Evolutionary conservation across 2,329 filamentous ascomycete species (phyloP).

Genomic region (Penicillium sp.): DNA sequence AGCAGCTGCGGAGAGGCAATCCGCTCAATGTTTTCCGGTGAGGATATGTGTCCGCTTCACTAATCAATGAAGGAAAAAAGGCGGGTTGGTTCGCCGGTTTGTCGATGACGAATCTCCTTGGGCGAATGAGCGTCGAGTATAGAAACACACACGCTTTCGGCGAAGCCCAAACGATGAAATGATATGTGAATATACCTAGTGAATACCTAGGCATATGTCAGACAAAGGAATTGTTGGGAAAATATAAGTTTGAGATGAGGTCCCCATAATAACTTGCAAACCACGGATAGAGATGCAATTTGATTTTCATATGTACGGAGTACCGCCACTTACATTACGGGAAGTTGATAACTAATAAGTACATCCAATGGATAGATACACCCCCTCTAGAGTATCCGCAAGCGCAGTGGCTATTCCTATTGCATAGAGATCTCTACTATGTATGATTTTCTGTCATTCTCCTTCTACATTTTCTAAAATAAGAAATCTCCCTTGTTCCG

Average conservation of each 20-base stretch:
- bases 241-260: not conserved
- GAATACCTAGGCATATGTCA: not conserved
- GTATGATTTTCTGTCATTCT: not conserved
- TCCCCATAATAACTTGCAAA: not conserved
- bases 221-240: not conserved
- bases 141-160: constrained; percentile 15
- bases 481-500: not conserved
- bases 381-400: not conserved
- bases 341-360: not conserved
- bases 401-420: not conserved
- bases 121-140: constrained; percentile 31
- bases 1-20: not conserved
- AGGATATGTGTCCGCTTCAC: constrained; percentile 3
- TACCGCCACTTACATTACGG: constrained; percentile 6
- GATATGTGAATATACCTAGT: not conserved
- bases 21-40: constrained; percentile 7
- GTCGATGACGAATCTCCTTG: constrained; percentile 34
- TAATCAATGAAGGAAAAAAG: not conserved
- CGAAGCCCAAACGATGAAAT: not conserved
- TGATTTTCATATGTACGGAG: not conserved
- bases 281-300: not conserved
- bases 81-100: constrained; percentile 9
- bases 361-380: too few species aligned
- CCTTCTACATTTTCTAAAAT: not conserved
- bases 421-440: not conserved